Conservation (phyloP, 768 basidiomycete species). For the Russula emetica region DNA sequence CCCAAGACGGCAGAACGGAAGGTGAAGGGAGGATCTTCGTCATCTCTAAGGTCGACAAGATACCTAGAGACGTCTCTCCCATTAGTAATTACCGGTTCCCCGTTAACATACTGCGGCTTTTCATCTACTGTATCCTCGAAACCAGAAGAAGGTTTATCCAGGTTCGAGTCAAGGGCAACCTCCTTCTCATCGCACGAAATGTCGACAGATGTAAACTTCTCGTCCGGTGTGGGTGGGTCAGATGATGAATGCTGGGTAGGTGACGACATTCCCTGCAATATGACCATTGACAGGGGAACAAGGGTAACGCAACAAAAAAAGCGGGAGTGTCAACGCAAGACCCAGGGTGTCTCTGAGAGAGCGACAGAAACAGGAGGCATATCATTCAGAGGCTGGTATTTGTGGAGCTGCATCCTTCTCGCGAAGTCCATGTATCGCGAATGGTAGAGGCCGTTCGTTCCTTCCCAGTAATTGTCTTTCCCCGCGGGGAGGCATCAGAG, state of each 20-base stretch:
- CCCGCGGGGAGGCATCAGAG: neutral
- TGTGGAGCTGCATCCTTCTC: neutral
- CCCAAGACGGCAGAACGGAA: conserved; percentile 55
- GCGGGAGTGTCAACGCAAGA: neutral
- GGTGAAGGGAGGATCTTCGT: conserved; percentile 52
- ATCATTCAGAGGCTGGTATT: neutral
- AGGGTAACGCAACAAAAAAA: neutral
- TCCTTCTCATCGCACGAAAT: conserved; percentile 4
- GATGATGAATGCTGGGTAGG: neutral
- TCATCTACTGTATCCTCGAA: neutral
- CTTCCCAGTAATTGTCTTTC: neutral
- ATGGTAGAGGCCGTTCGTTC: neutral
- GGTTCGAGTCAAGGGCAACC: neutral
- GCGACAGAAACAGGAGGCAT: neutral
- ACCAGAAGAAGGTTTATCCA: neutral
- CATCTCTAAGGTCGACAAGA: conserved; percentile 55
- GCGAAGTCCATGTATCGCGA: neutral
- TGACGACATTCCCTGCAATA: too few relatives aligned
- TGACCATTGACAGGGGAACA: neutral
- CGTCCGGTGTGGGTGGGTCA: neutral
- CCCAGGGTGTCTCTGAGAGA: neutral
- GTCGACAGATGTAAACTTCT: neutral
- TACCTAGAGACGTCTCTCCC: conserved; percentile 52
- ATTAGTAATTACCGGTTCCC: conserved; percentile 32
- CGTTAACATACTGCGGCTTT: conserved; percentile 11